Evolutionary conservation across 2,329 filamentous ascomycete genomes (phyloP), one percentile per base, ranked within the genome.

Genomic region (Aspergillus sp.): DNA sequence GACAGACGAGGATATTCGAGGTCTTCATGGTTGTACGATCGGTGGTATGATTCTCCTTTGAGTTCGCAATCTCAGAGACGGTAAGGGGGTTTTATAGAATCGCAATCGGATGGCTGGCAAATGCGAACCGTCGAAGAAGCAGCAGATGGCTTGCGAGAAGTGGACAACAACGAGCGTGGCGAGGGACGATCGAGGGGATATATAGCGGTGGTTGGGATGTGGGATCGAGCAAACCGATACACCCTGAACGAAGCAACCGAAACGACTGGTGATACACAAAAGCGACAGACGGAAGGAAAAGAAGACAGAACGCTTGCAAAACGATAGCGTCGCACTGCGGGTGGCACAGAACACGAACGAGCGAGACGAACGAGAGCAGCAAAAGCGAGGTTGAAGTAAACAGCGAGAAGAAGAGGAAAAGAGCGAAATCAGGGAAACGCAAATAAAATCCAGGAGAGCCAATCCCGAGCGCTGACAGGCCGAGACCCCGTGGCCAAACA

Each of bases 1-100:
- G 51, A 51, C 53, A 44, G 33, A 43, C 53, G 27, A 54, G 36
- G 13, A 54, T 19, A 13, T 52, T 13, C 11, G 49, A 51, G 30
- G 48, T 33, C 37, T 49, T 54, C 54, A 57, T 57, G 5, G 12
- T 19, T 19, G 19, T 19, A 31, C n/a, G 10, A 12, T 28, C 7
- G 4, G n/a, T n/a, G 31, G n/a, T 9, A 9, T n/a, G 31, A n/a
- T 32, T 4, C 19, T 19, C 19, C 19, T 19, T 19, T 19, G 19
- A 19, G 19, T 19, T 19, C 19, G 19, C 19, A 19, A 19, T 19
- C 19, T 19, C 4, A 19, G 19, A 32, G 8, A 32, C 31, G 31
- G 8, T 8, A 32, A 32, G n/a, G 31, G n/a, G n/a, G 2, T n/a
- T n/a, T 32, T n/a, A 8, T 32, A 8, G n/a, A 32, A 32, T 8